Evolutionary conservation across 2,329 filamentous ascomycete genomes (phyloP), one percentile per base, ranked within the genome.

Genomic region (Arthrinium puccinioides): DNA sequence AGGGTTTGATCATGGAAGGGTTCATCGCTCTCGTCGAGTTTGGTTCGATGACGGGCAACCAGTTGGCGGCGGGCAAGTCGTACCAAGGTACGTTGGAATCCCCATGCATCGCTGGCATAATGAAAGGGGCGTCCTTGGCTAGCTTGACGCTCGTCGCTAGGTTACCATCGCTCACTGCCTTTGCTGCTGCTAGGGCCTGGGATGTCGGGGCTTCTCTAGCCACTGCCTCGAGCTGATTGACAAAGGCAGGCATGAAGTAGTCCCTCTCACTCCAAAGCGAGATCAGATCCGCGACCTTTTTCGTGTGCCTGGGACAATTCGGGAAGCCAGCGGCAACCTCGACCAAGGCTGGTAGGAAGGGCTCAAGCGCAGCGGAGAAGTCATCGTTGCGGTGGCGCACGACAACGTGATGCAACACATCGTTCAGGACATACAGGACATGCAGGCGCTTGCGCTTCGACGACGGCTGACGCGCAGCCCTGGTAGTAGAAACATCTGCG

Each of bases 1-100:
- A 64, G 4, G 87, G 84, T 45, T 78, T 82, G 45, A 90, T 75
- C 48, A 79, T 71, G 7, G 77, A 68, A 0, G 84, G 74, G 29
- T 82, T 78, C 64, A 95, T 87, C 6, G 87, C 79, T 34, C 75
- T 71, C 8, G 77, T 79, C 1, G 84, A 87, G 52, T 90, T 83
- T 5, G 82, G 84, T 26, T 84, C 75, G 42, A 94, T 78, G 39
- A 84, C 81, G 5, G 84, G 84, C 32, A 94, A 73, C 68, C 89
- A 82, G 46, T 86, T 90, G 2, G 79, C 83, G 2, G 87, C 87
- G 0, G 87, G 87, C 1, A 94, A 66, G 46, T 94, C 87, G 60
- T 88, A 84, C 75, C 83, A 94, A 0, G 83, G 79, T 4, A 73
- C 78, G 0, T 76, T 73, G 2, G 72, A 62, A 53, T 94, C 85